Base-by-base conservation (phyloP, 345 rosid genomes). In the Rhodomyrtus tomentosa region DNA sequence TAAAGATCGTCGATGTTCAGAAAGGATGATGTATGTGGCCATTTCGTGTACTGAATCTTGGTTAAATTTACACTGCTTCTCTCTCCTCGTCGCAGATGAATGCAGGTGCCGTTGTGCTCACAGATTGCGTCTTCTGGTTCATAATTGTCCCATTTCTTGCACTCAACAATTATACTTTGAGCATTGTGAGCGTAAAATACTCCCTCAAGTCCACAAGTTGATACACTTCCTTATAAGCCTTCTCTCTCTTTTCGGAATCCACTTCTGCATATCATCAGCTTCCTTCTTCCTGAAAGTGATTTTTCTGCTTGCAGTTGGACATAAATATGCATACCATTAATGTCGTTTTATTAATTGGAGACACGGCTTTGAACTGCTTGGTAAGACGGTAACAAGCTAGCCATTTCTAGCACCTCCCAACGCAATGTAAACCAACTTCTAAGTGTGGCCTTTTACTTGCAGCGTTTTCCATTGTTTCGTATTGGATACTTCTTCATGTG, bases 71-170 rank as follows among this genome's bases (percentile, higher is more conserved):
- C 76, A 36, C 0, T 68, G 76, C 76, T 68, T 36, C 76, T 22
- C 36, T 18, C 45, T 68, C 45, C 24, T 68, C 24, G 5, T 68
- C 3, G 84, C 94, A 97, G 99, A 96, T 96, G 93, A 95, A 91
- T 91, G 99, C 98, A 81, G 99, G 99, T 21, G 96, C 99, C 38
- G 99, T 97, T 86, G 86, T 97, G 92, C 95, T 97, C 81, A 96
- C 99, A 4, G 99, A 97, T 87, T 92, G 90, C 85, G 98, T 96
- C 85, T 97, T 97, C 80, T 97, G 99, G 99, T 91, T 97, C 90
- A 89, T 97, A 87, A 88, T 97, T 72, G 98, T 95, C 83, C 99
- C 99, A 49, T 95, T 95, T 89, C 98, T 97, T 85, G 95, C 93
- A 81, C 88, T 93, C 82, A 94, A 92, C 80, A 96, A 96, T 84